phyloP scores from a whole-genome alignment of 163 green algal genomes.

The Scenedesmus sp. region DNA sequence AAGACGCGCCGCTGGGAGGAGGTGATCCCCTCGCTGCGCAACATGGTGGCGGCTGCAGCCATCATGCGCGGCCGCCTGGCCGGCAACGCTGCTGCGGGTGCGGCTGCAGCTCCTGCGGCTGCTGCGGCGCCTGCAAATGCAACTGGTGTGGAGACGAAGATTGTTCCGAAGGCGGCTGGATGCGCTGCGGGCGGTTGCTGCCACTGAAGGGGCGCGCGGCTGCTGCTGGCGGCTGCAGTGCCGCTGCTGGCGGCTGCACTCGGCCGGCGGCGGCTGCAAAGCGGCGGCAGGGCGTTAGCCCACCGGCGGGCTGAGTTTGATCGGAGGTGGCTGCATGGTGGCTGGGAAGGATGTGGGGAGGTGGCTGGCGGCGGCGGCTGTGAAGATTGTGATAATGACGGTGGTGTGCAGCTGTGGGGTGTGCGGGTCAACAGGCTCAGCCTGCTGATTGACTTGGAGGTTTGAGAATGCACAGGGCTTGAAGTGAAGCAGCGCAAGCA shows the following conservation, averaged over 20 bases:
- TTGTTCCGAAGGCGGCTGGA: background rate
- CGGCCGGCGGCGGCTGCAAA: background rate
- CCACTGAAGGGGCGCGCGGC: constrained; percentile 21
- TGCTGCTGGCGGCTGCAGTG: background rate
- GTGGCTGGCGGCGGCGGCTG: background rate
- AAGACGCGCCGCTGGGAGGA: constrained; percentile 91
- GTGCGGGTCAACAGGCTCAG: constrained; percentile 6
- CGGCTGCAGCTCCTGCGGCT: background rate
- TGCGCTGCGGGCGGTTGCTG: constrained; percentile 31
- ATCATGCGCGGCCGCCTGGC: constrained; percentile 32
- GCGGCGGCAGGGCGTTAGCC: background rate
- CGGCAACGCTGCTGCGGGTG: background rate
- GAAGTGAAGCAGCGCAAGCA: too few species aligned
- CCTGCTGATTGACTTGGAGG: background rate
- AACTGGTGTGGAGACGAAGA: background rate
- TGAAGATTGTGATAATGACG: background rate
- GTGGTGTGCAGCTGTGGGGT: background rate
- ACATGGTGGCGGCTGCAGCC: constrained; percentile 89
- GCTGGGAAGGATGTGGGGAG: background rate
- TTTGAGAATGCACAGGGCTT: background rate
- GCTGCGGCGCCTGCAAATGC: background rate
- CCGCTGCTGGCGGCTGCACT: background rate
- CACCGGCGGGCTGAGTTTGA: background rate
- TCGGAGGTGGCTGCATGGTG: background rate
- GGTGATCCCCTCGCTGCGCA: constrained; percentile 85